phyloP scores from a whole-genome alignment of 257 asterid species.

The Solanum medicagineum region DNA sequence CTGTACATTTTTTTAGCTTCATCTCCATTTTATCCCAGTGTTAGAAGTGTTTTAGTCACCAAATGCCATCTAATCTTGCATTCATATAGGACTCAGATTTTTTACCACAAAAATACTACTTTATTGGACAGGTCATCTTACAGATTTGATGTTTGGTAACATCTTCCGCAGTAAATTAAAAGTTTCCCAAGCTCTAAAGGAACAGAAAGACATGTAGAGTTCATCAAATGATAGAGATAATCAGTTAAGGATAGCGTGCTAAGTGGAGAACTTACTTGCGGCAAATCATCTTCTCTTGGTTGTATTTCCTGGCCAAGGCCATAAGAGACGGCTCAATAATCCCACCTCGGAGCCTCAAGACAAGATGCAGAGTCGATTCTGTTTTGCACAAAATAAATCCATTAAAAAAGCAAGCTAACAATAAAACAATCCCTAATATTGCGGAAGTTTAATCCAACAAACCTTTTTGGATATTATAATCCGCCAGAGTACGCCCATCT shows the following conservation, averaged over 20 bases:
- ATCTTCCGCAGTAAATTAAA: not conserved
- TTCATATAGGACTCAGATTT: not conserved
- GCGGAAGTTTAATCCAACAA: not conserved
- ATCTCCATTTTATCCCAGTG: not conserved
- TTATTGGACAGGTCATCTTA: not conserved
- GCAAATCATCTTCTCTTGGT: constrained; percentile 63
- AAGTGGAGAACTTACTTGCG: constrained; percentile 35
- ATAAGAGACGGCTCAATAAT: constrained; percentile 61
- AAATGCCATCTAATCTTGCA: not conserved
- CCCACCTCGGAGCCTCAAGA: constrained; percentile 70
- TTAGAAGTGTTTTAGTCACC: not conserved
- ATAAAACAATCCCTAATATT: not conserved
- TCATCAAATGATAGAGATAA: not conserved
- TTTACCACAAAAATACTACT: not conserved
- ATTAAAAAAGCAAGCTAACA: not conserved
- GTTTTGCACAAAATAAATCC: not conserved
- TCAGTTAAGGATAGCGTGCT: not conserved
- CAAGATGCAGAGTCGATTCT: constrained; percentile 65
- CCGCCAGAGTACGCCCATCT: constrained; percentile 67
- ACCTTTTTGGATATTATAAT: constrained; percentile 59
- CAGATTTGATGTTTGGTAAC: not conserved
- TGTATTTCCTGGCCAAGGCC: constrained; percentile 59
- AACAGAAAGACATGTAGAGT: not conserved
- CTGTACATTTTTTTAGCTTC: not conserved
- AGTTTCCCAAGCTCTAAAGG: not conserved